Evolutionary conservation across 1,284 basidiomycete genomes (phyloP).

Genomic region (Termitomyces sp.): DNA sequence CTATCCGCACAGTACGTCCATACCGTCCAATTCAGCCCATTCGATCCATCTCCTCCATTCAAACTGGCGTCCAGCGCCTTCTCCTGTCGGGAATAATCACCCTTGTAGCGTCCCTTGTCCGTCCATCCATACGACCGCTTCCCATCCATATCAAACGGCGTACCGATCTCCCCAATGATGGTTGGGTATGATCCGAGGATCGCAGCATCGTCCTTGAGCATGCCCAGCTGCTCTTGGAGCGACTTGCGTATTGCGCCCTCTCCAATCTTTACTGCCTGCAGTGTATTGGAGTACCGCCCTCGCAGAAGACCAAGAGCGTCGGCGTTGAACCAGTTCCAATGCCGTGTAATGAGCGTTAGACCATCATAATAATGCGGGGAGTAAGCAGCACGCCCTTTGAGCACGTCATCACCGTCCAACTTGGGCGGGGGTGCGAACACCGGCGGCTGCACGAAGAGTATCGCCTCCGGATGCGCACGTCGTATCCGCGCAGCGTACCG

Average conservation of each 20-base stretch:
- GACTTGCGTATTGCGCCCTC: conserved; percentile 78
- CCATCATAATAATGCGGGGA: conserved; percentile 96
- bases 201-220: conserved; percentile 69
- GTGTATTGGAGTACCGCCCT: conserved; percentile 76
- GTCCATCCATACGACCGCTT: conserved; percentile 83
- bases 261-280: conserved; percentile 73
- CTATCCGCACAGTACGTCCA: conserved; percentile 89
- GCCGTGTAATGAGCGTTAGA: conserved; percentile 74
- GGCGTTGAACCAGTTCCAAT: conserved; percentile 98
- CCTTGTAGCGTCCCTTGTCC: conserved; percentile 67
- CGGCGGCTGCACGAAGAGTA: conserved; percentile 89
- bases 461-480: conserved; percentile 73
- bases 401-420: conserved; percentile 50
- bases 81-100: conserved; percentile 79
- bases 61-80: conserved; percentile 89
- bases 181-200: conserved; percentile 78
- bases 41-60: conserved; percentile 84
- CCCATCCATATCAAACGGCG: conserved; percentile 88
- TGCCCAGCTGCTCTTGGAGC: conserved; percentile 80
- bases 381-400: conserved; percentile 72
- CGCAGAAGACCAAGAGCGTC: conserved; percentile 89
- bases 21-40: conserved; percentile 78
- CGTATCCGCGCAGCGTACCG: conserved; percentile 67
- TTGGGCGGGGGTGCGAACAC: conserved; percentile 83
- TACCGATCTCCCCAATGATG: conserved; percentile 94